Conservation (phyloP, 257 asterid species). For the Salvia hispanica region DNA sequence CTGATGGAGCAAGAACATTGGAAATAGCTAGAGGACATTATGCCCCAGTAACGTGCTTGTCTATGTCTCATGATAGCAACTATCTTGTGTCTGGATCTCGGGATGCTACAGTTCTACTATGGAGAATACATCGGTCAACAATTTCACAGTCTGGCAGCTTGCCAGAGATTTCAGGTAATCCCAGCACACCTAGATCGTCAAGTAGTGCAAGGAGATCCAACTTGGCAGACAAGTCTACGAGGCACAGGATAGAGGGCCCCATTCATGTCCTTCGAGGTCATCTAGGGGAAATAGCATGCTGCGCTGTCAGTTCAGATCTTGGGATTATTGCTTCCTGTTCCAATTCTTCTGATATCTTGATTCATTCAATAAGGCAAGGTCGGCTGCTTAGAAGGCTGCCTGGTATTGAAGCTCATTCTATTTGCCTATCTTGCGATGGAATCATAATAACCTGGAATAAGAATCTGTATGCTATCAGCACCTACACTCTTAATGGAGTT, state of each 20-base stretch:
- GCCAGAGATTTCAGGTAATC: conserved; percentile 56
- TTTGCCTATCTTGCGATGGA: conserved; percentile 87
- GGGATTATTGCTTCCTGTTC: conserved; percentile 93
- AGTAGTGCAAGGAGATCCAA: conserved; percentile 44
- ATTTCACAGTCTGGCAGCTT: conserved; percentile 49
- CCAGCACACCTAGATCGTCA: conserved; percentile 62
- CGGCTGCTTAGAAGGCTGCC: conserved; percentile 73
- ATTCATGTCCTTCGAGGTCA: conserved; percentile 93
- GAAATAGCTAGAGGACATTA: conserved; percentile 96
- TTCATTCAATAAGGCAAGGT: conserved; percentile 88
- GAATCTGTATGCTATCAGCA: conserved; percentile 52
- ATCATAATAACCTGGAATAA: conserved; percentile 74
- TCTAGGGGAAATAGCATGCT: conserved; percentile 76
- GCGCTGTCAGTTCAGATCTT: conserved; percentile 87
- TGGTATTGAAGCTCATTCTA: conserved; percentile 78
- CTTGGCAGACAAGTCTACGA: conserved; percentile 49
- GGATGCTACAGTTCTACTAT: conserved; percentile 79
- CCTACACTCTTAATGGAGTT: conserved; percentile 79
- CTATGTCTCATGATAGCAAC: conserved; percentile 79
- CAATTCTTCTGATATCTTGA: conserved; percentile 69
- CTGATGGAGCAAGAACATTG: conserved; percentile 91
- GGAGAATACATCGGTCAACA: conserved; percentile 77
- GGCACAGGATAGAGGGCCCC: conserved; percentile 85
- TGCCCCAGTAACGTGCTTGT: conserved; percentile 90
- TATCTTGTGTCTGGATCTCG: conserved; percentile 93